These are phyloP conservation scores for Coelastrella sp. DNA, from an alignment of 139 green algal genomes.

Conservation along the genomic window DNA sequence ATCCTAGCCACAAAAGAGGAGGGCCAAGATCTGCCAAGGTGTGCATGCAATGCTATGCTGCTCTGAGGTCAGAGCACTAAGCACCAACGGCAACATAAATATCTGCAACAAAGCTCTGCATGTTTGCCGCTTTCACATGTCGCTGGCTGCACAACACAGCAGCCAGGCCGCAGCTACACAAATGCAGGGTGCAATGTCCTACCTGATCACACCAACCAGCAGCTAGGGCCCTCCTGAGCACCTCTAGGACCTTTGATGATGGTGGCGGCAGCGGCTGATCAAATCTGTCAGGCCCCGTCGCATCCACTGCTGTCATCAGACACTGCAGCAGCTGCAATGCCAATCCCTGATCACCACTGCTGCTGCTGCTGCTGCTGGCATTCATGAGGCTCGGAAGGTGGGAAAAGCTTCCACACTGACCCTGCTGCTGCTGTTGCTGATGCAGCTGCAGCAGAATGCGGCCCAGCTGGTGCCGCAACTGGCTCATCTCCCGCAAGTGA, in stretches of 20 bases:
- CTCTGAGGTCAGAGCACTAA: too few species aligned
- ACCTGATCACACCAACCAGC: constrained; percentile 94
- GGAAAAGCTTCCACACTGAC: background rate
- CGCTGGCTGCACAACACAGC: too few species aligned
- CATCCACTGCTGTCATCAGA: constrained; percentile 13
- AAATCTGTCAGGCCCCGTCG: background rate
- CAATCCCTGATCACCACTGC: background rate
- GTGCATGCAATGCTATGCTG: too few species aligned
- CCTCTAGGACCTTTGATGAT: constrained; percentile 50
- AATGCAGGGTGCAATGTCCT: background rate
- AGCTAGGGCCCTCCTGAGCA: constrained; percentile 75
- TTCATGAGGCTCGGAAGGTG: background rate
- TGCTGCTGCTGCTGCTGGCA: constrained; percentile 33
- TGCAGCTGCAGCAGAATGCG: constrained; percentile 40
- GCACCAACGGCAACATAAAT: too few species aligned
- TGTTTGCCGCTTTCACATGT: too few species aligned
- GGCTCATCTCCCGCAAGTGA: constrained; percentile 79
- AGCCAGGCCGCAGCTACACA: too few species aligned
- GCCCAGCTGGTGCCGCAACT: constrained; percentile 63
- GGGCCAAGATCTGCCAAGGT: too few species aligned
- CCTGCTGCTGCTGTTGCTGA: constrained; percentile 4
- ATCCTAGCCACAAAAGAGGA: too few species aligned
- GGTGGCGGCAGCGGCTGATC: constrained; percentile 32
- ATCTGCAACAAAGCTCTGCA: too few species aligned
- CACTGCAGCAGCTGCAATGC: constrained; percentile 36